These are phyloP conservation scores for Prosopis cineraria DNA, from an alignment of 306 rosid genomes.

Conservation along the genomic window DNA sequence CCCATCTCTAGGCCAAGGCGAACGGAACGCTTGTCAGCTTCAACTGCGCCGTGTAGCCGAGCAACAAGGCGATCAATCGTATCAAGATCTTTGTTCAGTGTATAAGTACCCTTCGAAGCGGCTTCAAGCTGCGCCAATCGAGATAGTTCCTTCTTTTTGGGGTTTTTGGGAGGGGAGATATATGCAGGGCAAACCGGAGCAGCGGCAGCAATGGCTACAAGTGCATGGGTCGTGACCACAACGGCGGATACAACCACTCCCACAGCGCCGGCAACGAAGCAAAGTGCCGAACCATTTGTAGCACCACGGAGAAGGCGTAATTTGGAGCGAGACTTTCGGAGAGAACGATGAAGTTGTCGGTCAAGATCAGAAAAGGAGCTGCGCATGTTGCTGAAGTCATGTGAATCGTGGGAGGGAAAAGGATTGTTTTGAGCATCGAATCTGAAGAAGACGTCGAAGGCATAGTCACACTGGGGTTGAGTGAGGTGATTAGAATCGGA, in stretches of 20 bases:
- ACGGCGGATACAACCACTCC: slow-evolving; percentile 20
- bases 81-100: slow-evolving; percentile 48
- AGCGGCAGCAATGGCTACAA: slow-evolving; percentile 34
- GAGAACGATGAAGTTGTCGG: slow-evolving; percentile 48
- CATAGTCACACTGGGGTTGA: slow-evolving; percentile 48
- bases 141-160: slow-evolving; percentile 35
- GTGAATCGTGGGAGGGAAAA: slow-evolving; percentile 44
- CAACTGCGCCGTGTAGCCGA: slow-evolving; percentile 51
- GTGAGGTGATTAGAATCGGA: slow-evolving; percentile 19
- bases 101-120: slow-evolving; percentile 53
- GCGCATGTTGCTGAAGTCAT: slow-evolving; percentile 39
- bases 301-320: slow-evolving; percentile 48
- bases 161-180: slow-evolving; percentile 30
- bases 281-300: slow-evolving; percentile 35
- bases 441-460: slow-evolving; percentile 47
- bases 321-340: slow-evolving; percentile 49
- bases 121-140: slow-evolving; percentile 64
- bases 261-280: slow-evolving; percentile 36
- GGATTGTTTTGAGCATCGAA: slow-evolving; percentile 56
- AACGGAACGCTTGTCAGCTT: slow-evolving; percentile 50
- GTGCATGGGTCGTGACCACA: slow-evolving; percentile 40
- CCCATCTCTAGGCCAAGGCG: slow-evolving; percentile 57
- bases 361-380: slow-evolving; percentile 50
- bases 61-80: slow-evolving; percentile 60
- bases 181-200: slow-evolving; percentile 34